phyloP scores from a whole-genome alignment of 768 basidiomycete species.

The Naematelia encephala region DNA sequence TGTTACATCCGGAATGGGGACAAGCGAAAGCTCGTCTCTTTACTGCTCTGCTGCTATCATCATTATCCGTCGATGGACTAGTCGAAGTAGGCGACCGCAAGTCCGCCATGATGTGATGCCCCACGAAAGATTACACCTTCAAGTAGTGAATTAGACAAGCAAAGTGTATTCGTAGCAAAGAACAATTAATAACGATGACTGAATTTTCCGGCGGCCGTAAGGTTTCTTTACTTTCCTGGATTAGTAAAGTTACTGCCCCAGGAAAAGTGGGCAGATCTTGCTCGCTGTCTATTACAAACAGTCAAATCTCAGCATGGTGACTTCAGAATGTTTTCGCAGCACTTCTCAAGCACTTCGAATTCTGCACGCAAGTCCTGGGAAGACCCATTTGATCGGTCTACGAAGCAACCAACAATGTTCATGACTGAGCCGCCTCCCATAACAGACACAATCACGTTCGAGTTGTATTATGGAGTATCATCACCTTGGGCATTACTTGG shows the following conservation, averaged over 20 bases:
- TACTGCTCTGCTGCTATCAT: background rate
- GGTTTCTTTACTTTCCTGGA: background rate
- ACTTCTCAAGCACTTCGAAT: background rate
- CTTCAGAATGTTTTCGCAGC: background rate
- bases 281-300: background rate
- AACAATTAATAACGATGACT: background rate
- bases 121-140: no score
- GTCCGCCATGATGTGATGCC: background rate
- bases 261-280: background rate
- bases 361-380: background rate
- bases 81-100: background rate
- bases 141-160: no score
- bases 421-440: conserved; percentile 16
- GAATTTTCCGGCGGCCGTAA: background rate
- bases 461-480: conserved; percentile 34
- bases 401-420: background rate
- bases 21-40: background rate
- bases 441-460: conserved; percentile 20
- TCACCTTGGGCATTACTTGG: conserved; percentile 40
- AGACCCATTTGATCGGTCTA: background rate
- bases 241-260: background rate
- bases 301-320: background rate
- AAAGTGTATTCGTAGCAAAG: no score
- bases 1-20: conserved; percentile 5
- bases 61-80: background rate